phyloP scores from a whole-genome alignment of 495 filamentous ascomycete genomes.

The Annulohypoxylon stygium region DNA sequence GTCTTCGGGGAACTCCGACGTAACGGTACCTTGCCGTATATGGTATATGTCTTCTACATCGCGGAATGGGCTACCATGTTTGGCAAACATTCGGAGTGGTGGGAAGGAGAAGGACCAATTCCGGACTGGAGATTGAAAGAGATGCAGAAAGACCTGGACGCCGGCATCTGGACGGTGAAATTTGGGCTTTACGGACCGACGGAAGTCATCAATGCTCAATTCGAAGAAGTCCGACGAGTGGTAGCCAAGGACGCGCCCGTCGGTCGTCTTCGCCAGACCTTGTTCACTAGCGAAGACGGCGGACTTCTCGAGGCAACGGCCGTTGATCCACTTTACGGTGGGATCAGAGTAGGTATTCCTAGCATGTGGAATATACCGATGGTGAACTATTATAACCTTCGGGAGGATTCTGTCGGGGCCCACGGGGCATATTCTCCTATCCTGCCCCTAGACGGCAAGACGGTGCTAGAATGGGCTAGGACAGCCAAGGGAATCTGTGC shows the following conservation, averaged over 20 bases:
- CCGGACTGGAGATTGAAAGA: slow-evolving; percentile 61
- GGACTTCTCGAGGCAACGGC: slow-evolving; percentile 55
- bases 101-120: slow-evolving; percentile 59
- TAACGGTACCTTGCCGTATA: slow-evolving; percentile 53
- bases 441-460: slow-evolving; percentile 56
- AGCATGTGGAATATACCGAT: slow-evolving; percentile 58
- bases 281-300: slow-evolving; percentile 56
- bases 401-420: slow-evolving; percentile 52
- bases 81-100: slow-evolving; percentile 60
- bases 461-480: slow-evolving; percentile 56
- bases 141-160: slow-evolving; percentile 57
- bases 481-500: slow-evolving; percentile 55
- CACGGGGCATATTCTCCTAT: slow-evolving; percentile 61
- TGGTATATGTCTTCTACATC: slow-evolving; percentile 61
- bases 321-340: slow-evolving; percentile 53
- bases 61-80: slow-evolving; percentile 64
- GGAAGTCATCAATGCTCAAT: slow-evolving; percentile 60
- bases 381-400: slow-evolving; percentile 55
- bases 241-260: slow-evolving; percentile 51
- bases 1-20: slow-evolving; percentile 56
- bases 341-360: slow-evolving; percentile 58
- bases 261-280: slow-evolving; percentile 52
- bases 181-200: slow-evolving; percentile 63
- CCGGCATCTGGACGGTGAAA: slow-evolving; percentile 61
- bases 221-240: slow-evolving; percentile 58